These are phyloP conservation scores for Colletotrichum sp. DNA, from an alignment of 2,329 filamentous ascomycete species.

Conservation along the genomic window DNA sequence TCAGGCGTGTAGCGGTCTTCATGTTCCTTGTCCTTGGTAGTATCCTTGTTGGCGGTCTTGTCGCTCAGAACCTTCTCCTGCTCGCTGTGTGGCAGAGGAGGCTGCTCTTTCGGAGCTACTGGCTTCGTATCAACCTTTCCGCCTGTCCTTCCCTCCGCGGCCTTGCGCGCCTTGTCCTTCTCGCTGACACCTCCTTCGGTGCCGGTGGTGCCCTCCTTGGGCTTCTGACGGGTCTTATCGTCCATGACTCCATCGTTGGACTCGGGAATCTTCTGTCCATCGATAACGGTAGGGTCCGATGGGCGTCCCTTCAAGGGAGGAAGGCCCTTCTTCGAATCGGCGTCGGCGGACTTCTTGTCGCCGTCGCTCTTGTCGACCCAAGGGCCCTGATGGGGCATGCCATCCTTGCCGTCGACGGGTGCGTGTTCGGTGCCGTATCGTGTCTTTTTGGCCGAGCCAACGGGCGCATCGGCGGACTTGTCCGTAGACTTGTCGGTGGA, in stretches of 20 bases:
- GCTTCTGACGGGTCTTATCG: slow-evolving; percentile 76
- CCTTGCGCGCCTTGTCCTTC: slow-evolving; percentile 79
- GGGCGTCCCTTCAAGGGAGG: slow-evolving; percentile 56
- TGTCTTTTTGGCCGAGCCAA: slow-evolving; percentile 32
- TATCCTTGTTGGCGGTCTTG: slow-evolving; percentile 44
- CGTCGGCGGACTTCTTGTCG: slow-evolving; percentile 36
- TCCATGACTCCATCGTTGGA: slow-evolving; percentile 89
- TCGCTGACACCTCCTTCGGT: slow-evolving; percentile 90
- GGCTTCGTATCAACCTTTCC: slow-evolving; percentile 76
- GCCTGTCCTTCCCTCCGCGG: slow-evolving; percentile 68
- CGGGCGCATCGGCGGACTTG: slow-evolving; percentile 23
- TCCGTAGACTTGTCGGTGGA: slow-evolving; percentile 28
- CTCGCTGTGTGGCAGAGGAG: slow-evolving; percentile 81
- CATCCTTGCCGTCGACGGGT: slow-evolving; percentile 91
- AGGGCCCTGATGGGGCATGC: slow-evolving; percentile 90
- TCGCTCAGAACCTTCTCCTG: slow-evolving; percentile 66
- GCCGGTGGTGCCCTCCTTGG: slow-evolving; percentile 86
- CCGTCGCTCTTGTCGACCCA: slow-evolving; percentile 57
- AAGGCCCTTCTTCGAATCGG: slow-evolving; percentile 40
- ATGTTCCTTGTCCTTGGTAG: slow-evolving; percentile 48
- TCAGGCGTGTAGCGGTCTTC: slow-evolving; percentile 41
- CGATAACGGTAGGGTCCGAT: slow-evolving; percentile 56
- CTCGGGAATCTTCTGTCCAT: slow-evolving; percentile 67
- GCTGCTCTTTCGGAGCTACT: slow-evolving; percentile 83
- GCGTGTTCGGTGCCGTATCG: slow-evolving; percentile 71